Conservation (phyloP, 2,329 filamentous ascomycete species). For the Neofusicoccum laricinum region DNA sequence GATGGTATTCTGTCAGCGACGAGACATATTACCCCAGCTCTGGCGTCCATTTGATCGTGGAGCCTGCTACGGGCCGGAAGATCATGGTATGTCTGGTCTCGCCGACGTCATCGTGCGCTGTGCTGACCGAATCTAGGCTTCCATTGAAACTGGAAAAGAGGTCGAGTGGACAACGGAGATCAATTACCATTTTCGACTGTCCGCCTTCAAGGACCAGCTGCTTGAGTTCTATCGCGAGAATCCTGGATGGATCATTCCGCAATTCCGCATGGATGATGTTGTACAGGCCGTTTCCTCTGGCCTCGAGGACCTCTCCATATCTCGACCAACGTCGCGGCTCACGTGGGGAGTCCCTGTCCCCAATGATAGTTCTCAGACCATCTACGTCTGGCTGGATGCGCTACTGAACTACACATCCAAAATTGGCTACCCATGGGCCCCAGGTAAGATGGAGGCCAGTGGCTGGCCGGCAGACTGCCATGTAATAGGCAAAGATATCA, state of each 20-base stretch:
- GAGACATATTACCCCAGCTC: conserved; percentile 90
- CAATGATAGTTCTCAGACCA: conserved; percentile 78
- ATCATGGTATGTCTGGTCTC: conserved; percentile 58
- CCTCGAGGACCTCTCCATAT: conserved; percentile 85
- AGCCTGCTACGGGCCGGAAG: conserved; percentile 77
- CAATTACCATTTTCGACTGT: conserved; percentile 94
- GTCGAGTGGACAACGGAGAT: conserved; percentile 93
- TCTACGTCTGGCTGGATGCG: conserved; percentile 98
- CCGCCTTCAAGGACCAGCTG: conserved; percentile 73
- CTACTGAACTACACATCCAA: conserved; percentile 91
- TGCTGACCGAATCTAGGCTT: conserved; percentile 45
- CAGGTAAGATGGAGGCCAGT: conserved; percentile 53
- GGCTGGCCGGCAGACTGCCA: conserved; percentile 93
- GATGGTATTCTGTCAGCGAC: conserved; percentile 96
- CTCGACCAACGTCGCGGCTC: conserved; percentile 72
- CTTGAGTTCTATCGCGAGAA: conserved; percentile 77
- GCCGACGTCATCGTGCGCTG: too few relatives aligned
- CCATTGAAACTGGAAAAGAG: conserved; percentile 82
- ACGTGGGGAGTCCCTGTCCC: conserved; percentile 89
- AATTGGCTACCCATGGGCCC: conserved; percentile 78
- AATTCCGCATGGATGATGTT: conserved; percentile 72
- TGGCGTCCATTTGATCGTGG: conserved; percentile 68
- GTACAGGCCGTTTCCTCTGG: conserved; percentile 72
- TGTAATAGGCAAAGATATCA: conserved; percentile 93
- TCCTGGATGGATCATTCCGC: conserved; percentile 73